Conservation (phyloP, 2,329 filamentous ascomycete genomes). For the Fusarium sp. region DNA sequence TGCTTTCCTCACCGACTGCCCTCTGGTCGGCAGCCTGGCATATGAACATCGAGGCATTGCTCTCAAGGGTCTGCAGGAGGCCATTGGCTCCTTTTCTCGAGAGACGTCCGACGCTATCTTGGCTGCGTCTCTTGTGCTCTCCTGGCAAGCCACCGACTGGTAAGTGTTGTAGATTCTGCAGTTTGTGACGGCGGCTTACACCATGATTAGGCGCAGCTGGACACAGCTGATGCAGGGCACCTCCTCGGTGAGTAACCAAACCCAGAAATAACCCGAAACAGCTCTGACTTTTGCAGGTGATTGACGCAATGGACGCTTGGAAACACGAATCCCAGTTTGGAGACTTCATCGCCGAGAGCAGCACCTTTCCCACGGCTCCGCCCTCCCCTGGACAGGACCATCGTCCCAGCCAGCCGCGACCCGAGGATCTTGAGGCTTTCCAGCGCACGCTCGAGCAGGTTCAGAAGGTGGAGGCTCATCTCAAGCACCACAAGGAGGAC, state of each 20-base stretch:
- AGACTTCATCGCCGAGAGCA: conserved; percentile 84
- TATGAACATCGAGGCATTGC: conserved; percentile 90
- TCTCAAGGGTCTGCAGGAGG: conserved; percentile 87
- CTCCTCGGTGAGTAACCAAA: conserved; percentile 74
- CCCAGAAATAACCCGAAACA: background rate
- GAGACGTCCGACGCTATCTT: conserved; percentile 92
- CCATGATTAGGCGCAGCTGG: conserved; percentile 82
- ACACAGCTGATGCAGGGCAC: conserved; percentile 92
- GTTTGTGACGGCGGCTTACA: conserved; percentile 32
- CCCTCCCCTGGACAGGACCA: conserved; percentile 71
- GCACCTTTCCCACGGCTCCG: conserved; percentile 76
- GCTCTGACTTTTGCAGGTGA: conserved; percentile 68
- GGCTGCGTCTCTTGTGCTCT: conserved; percentile 89
- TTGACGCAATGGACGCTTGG: conserved; percentile 92
- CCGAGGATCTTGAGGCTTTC: conserved; percentile 78
- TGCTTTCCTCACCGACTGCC: conserved; percentile 87
- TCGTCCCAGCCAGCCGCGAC: conserved; percentile 71
- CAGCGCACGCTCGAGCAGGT: conserved; percentile 76
- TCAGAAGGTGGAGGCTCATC: conserved; percentile 73
- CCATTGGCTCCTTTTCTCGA: conserved; percentile 85
- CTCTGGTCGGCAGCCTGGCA: conserved; percentile 86
- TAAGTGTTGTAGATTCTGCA: conserved; percentile 59
- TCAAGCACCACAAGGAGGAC: conserved; percentile 78
- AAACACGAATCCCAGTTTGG: conserved; percentile 89
- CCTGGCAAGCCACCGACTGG: conserved; percentile 98